Evolutionary conservation across 106 monocot genomes (phyloP).

Genomic region (Cymbidium sinense): DNA sequence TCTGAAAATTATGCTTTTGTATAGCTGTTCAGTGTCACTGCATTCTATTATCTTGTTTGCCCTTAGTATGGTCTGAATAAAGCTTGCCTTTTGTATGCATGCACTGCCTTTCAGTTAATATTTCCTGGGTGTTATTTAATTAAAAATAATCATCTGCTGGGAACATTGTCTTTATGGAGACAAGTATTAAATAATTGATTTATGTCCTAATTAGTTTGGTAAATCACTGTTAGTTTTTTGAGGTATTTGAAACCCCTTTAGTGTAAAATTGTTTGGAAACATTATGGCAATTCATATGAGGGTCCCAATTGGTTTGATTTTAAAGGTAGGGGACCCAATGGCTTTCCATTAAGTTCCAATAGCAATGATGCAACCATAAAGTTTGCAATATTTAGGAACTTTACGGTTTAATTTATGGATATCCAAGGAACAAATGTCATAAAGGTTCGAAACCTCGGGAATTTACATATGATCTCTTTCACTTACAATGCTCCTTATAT

Average conservation of each 20-base stretch:
- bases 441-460: background rate
- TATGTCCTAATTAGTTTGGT: background rate
- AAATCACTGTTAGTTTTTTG: background rate
- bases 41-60: too few relatives aligned
- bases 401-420: background rate
- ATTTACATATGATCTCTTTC: background rate
- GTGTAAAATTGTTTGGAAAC: background rate
- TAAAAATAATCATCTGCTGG: background rate
- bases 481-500: background rate
- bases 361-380: background rate
- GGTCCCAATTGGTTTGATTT: background rate
- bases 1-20: too few relatives aligned
- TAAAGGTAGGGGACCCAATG: background rate
- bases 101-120: background rate
- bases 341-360: background rate
- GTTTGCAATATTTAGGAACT: background rate
- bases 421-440: background rate
- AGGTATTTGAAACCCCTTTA: background rate
- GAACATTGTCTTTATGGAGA: background rate
- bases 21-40: too few relatives aligned
- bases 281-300: background rate
- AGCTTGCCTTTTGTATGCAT: background rate
- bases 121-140: background rate
- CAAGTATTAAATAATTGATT: background rate
- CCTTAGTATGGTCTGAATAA: too few relatives aligned